Conservation (phyloP, 2,329 filamentous ascomycete genomes). For the Paecilomyces sp. region DNA sequence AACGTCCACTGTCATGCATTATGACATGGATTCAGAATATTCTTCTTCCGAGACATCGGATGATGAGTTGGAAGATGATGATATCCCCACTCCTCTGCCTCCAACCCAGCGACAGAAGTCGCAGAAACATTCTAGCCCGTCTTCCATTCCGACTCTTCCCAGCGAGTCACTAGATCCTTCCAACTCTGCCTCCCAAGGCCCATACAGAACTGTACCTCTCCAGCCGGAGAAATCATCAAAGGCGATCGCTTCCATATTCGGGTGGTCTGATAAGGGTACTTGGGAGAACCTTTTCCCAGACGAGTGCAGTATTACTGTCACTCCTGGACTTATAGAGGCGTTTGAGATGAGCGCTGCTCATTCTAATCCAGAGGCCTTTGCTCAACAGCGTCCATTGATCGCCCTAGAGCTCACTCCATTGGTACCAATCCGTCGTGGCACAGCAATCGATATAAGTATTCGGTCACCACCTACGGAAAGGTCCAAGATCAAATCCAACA, state of each 20-base stretch:
- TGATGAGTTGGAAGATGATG: constrained; percentile 49
- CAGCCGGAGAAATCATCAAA: constrained; percentile 45
- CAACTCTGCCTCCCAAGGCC: constrained; percentile 72
- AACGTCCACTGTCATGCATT: constrained; percentile 49
- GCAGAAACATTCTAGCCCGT: constrained; percentile 34
- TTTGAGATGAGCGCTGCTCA: constrained; percentile 49
- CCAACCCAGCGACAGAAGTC: constrained; percentile 24
- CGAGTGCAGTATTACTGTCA: constrained; percentile 57
- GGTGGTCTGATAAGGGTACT: constrained; percentile 55
- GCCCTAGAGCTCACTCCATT: constrained; percentile 84
- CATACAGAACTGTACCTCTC: constrained; percentile 49
- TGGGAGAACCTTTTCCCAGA: constrained; percentile 57
- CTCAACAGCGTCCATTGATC: constrained; percentile 43
- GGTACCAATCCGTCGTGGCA: constrained; percentile 84
- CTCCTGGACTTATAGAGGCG: constrained; percentile 58
- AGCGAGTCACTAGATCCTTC: constrained; percentile 66
- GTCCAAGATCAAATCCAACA: constrained; percentile 61
- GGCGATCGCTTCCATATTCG: constrained; percentile 54
- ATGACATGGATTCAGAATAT: constrained; percentile 32
- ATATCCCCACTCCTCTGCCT: constrained; percentile 30
- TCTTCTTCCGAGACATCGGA: constrained; percentile 41
- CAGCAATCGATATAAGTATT: constrained; percentile 87
- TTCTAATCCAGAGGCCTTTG: constrained; percentile 17
- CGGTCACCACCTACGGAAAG: constrained; percentile 73
- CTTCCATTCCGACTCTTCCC: constrained; percentile 33